These are phyloP conservation scores for Helicocarpus griseus DNA, from an alignment of 2,329 filamentous ascomycete genomes.

Conservation along the genomic window DNA sequence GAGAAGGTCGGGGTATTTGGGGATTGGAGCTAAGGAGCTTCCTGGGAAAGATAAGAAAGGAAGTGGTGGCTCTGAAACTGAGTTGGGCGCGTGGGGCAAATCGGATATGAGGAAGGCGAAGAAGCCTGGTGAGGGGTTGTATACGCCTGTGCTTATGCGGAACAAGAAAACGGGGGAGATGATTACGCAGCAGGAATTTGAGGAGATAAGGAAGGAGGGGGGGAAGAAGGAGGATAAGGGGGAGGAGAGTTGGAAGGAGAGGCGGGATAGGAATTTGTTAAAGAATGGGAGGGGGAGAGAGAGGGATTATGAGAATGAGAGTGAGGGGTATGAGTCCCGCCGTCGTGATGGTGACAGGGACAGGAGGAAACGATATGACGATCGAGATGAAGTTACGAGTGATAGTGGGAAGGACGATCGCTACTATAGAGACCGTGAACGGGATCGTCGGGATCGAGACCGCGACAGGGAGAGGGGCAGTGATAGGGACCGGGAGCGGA, in stretches of 20 bases:
- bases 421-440: constrained; percentile 20
- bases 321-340: constrained; percentile 28
- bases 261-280: constrained; percentile 35
- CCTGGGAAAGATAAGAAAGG: constrained; percentile 33
- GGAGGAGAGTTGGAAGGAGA: constrained; percentile 37
- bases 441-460: constrained; percentile 22
- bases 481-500: constrained; percentile 18
- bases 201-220: constrained; percentile 39
- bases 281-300: constrained; percentile 24
- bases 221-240: constrained; percentile 31
- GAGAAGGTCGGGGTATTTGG: constrained; percentile 67
- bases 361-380: constrained; percentile 28
- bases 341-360: constrained; percentile 22
- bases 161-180: constrained; percentile 55
- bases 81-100: constrained; percentile 73
- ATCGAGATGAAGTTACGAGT: constrained; percentile 22
- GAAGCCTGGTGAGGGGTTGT: constrained; percentile 40
- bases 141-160: constrained; percentile 52
- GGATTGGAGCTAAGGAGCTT: constrained; percentile 78
- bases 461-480: constrained; percentile 18
- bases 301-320: constrained; percentile 24
- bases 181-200: constrained; percentile 53
- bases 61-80: constrained; percentile 45
- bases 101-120: constrained; percentile 44
- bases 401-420: constrained; percentile 25